Percentiles rank a stretch among this genome's conserved stretches.
Conservation (phyloP, 2,329 filamentous ascomycete species). For the Fusarium sp. region DNA sequence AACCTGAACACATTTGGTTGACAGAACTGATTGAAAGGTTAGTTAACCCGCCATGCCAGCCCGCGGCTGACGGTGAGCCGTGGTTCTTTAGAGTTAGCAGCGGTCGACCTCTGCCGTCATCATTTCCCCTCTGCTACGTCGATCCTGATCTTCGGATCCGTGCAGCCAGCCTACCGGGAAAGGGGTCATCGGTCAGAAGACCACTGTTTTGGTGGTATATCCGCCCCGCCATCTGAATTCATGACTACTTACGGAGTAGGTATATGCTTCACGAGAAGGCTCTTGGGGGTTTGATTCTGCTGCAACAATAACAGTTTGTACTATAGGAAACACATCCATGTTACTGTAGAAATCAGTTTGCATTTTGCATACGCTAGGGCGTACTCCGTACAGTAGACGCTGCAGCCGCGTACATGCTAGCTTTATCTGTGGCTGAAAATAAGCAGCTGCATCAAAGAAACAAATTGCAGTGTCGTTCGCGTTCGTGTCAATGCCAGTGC, state of each 20-base stretch:
- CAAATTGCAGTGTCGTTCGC: slow-evolving; percentile 21
- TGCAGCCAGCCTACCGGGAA: slow-evolving; percentile 42
- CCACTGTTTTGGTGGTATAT: slow-evolving; percentile 27
- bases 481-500: slow-evolving; percentile 14
- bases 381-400: background rate
- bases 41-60: slow-evolving; percentile 1
- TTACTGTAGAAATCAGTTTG: background rate
- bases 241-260: background rate
- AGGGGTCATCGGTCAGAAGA: slow-evolving; percentile 41
- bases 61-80: slow-evolving; percentile 36
- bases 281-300: slow-evolving; percentile 6
- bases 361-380: background rate
- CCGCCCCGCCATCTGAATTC: background rate
- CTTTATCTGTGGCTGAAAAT: slow-evolving; percentile 19
- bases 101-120: slow-evolving; percentile 40
- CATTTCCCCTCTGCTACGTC: slow-evolving; percentile 41
- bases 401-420: background rate
- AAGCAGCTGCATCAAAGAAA: slow-evolving; percentile 16
- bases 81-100: slow-evolving; percentile 33
- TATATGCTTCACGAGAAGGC: slow-evolving; percentile 12
- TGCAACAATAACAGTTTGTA: background rate
- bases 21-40: slow-evolving; percentile 15
- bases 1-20: background rate
- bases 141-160: slow-evolving; percentile 49
- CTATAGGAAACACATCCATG: background rate